Evolutionary conservation across 495 filamentous ascomycete genomes (phyloP), one percentile per base, ranked within the genome.

Genomic region (Tricharina praecox): DNA sequence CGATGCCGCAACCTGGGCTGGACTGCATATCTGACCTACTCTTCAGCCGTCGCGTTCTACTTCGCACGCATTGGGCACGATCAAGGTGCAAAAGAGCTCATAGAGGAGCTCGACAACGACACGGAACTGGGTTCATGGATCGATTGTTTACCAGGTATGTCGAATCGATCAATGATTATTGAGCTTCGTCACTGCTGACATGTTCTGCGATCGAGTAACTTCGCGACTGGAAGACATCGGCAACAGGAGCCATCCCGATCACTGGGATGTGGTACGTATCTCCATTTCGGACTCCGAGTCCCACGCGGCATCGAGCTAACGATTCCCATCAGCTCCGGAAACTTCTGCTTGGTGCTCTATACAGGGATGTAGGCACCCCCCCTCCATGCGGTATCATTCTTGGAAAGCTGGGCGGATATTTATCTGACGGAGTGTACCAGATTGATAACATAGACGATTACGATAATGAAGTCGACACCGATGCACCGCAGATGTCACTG

Each of bases 1-100:
- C 64, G 66, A 16, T 11, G 23, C 3, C 23, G 4, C 25, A 5
- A 7, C 11, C 25, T 4, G 8, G 68, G 59, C 21, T 67, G 58
- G 19, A 73, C 70, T 47, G 72, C 73, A 15, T 62, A 63, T 3
- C 72, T 72, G n/a, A n/a, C n/a, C n/a, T n/a, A n/a, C n/a, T n/a
- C n/a, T n/a, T n/a, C n/a, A 45, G 73, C 71, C 2, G 58, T 78
- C 32, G 63, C 70, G 0, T 82, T 79, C 67, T 75, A 81, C 50
- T 81, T 82, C 60, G 74, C 76, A 13, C 75, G 78, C 55, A 76
- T 82, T 33, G 78, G 78, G 47, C 77, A 76, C 48, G 78, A 82
- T 51, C 59, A 66, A 51, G 67, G 71, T 44, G 78, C 78, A 10
- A 68, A 70, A 19, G 70, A 73, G 38, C 79, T 80, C 60, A 64